Evolutionary conservation across 805 yeast genomes (phyloP), one percentile per base, ranked within the genome.

Genomic region (Metschnikowia orientalis): DNA sequence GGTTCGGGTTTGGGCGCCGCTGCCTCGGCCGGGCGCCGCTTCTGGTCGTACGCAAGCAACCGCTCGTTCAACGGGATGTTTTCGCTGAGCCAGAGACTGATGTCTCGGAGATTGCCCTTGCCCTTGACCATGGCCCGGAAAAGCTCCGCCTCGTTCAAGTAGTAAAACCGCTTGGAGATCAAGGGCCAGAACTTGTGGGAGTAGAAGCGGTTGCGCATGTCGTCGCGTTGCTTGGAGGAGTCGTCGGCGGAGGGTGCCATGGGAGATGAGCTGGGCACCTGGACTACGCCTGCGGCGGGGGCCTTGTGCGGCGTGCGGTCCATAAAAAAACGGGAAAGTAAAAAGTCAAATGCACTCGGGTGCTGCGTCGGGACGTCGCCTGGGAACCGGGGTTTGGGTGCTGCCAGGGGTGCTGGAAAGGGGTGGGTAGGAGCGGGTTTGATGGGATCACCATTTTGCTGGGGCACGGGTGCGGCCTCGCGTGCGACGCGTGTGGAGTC

Each of bases 201-300:
- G 50, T 42, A 63, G 68, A 30, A 66, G 32, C 38, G 49, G 34
- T 42, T 50, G 41, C 44, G 54, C 49, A 37, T 53, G 46, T 23
- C 53, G 47, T 23, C 46, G 48, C 30, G 48, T 22, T 37, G 32
- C 24, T 34, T 35, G 35, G 25, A 29, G 29, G 40, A 17, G 21
- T 37, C 31, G 29, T 29, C 15, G 30, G 11, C 21, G 27, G 32
- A 10, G 30, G 34, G 4, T 8, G 23, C 19, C 9, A 65, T 56
- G 10, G 72, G 72, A 16, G 68, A 61, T 19, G 67, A 59, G 31
- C 61, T 51, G 3, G 71, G 71, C 6, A 66, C 71, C 45, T 66
- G 71, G 13, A 66, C 18, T 9, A 39, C 43, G 24, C 41, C 44
- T 11, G 20, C 23, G n/a, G n/a, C n/a, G n/a, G n/a, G n/a, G n/a